Percentiles rank a stretch among this genome's conserved stretches.
These are phyloP conservation scores for Aspergillus luchuensis DNA, from an alignment of 2,329 filamentous ascomycete genomes.

Conservation along the genomic window DNA sequence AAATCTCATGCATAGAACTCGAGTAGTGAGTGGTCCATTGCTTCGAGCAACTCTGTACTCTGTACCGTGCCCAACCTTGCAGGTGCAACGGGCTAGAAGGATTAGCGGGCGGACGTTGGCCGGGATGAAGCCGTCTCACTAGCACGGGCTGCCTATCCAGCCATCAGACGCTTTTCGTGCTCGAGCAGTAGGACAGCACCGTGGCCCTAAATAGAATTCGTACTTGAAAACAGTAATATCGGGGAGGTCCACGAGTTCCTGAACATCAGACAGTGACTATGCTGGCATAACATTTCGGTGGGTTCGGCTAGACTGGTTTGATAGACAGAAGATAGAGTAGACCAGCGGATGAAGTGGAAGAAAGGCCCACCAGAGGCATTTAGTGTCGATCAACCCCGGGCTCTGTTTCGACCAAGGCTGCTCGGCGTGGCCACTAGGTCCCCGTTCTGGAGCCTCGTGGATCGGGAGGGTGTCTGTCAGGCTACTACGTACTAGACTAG, in stretches of 20 bases:
- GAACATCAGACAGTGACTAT: not conserved
- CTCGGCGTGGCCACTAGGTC: slow-evolving; percentile 16
- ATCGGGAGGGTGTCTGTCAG: slow-evolving; percentile 1
- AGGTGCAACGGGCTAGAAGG: not conserved
- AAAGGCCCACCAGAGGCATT: slow-evolving; percentile 8
- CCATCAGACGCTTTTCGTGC: not conserved
- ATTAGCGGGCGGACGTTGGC: not conserved
- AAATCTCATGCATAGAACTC: not conserved
- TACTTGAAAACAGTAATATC: not conserved
- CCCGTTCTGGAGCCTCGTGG: slow-evolving; percentile 14
- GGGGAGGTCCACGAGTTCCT: not conserved
- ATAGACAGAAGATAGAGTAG: too few species aligned
- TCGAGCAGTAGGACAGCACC: not conserved
- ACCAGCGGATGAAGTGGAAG: not conserved
- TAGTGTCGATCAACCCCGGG: slow-evolving; percentile 16
- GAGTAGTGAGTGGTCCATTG: not conserved
- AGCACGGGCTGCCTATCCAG: not conserved
- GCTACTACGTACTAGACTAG: not conserved
- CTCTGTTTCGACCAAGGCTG: slow-evolving; percentile 9
- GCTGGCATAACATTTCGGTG: too few species aligned
- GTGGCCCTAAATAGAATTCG: not conserved
- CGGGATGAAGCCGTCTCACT: not conserved
- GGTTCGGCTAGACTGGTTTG: not conserved
- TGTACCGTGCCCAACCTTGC: not conserved
- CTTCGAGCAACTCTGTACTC: not conserved